Percentiles rank a stretch among this genome's conserved stretches.
Evolutionary conservation across 495 filamentous ascomycete genomes (phyloP).

Genomic region (Acidiella bohemica): DNA sequence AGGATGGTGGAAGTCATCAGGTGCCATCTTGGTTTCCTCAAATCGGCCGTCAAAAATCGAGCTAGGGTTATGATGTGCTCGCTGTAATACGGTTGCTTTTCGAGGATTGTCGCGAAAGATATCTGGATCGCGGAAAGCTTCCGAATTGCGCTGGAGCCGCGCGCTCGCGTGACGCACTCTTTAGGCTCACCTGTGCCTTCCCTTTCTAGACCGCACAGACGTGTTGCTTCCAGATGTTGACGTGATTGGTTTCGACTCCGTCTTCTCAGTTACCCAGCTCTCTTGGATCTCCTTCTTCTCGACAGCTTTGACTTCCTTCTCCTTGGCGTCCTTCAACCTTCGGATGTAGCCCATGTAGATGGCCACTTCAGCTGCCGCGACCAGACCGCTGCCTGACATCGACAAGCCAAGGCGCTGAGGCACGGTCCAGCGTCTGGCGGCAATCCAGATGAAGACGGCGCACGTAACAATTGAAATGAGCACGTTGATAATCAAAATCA

Average conservation of each 20-base stretch:
- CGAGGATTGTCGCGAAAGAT: no score
- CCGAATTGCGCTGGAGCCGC: no score
- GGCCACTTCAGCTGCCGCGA: conserved; percentile 75
- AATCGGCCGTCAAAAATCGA: no score
- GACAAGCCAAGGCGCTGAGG: conserved; percentile 55
- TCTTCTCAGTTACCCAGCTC: conserved; percentile 50
- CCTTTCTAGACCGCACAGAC: conserved; percentile 22
- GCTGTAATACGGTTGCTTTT: no score
- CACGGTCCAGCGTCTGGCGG: conserved; percentile 54
- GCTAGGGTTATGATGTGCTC: no score
- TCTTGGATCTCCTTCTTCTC: conserved; percentile 56
- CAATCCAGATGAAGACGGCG: conserved; percentile 58
- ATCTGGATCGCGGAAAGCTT: no score
- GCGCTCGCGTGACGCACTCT: no score
- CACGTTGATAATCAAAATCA: conserved; percentile 62
- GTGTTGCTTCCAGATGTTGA: conserved; percentile 2
- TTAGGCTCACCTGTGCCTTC: conserved; percentile 22
- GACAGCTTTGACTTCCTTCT: conserved; percentile 31
- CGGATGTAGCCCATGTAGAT: conserved; percentile 78
- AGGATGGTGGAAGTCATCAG: conserved; percentile 74
- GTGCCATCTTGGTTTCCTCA: conserved; percentile 11
- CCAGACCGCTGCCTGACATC: conserved; percentile 51
- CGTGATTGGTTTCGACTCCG: no score
- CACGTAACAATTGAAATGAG: conserved; percentile 59
- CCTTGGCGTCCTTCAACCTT: conserved; percentile 60